A percentile compares a stretch with the other conserved stretches of the same genome.
Conservation (phyloP, 805 yeast species). For the Cyberlindnera xylosilytica region DNA sequence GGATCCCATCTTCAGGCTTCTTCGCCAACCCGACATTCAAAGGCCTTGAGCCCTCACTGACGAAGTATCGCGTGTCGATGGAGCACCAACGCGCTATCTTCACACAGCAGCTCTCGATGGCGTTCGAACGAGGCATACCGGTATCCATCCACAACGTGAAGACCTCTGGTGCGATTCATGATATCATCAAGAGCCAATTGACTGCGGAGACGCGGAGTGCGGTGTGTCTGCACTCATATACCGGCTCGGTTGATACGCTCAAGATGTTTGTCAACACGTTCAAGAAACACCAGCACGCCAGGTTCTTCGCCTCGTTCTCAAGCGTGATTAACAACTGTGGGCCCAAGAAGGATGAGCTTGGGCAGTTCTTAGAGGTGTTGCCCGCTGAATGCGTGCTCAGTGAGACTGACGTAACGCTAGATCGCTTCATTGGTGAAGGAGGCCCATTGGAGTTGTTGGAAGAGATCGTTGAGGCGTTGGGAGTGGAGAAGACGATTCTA, state of each 20-base stretch:
- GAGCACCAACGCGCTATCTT: constrained; percentile 65
- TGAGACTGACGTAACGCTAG: constrained; percentile 26
- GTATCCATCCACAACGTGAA: constrained; percentile 86
- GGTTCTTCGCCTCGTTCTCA: constrained; percentile 16
- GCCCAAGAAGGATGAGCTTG: constrained; percentile 6
- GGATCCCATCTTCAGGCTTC: constrained; percentile 61
- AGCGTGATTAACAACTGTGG: constrained; percentile 13
- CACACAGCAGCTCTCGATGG: constrained; percentile 48
- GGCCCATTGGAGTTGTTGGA: constrained; percentile 4
- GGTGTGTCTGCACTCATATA: constrained; percentile 77
- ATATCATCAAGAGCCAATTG: constrained; percentile 32
- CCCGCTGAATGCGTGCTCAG: constrained; percentile 13
- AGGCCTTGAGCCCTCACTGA: too few species aligned
- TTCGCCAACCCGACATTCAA: constrained; percentile 35
- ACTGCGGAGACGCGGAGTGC: constrained; percentile 27
- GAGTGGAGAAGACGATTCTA: not conserved
- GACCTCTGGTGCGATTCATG: constrained; percentile 62
- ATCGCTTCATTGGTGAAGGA: constrained; percentile 5
- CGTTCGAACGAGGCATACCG: constrained; percentile 44
- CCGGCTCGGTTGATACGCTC: constrained; percentile 77
- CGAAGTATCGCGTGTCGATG: constrained; percentile 53
- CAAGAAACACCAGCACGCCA: constrained; percentile 3
- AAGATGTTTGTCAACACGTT: constrained; percentile 37
- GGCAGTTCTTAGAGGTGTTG: not conserved
- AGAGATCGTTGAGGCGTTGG: constrained; percentile 4